phyloP scores from a whole-genome alignment of 169 alveolate genomes.

The Ichthyophthirius multifiliis region DNA sequence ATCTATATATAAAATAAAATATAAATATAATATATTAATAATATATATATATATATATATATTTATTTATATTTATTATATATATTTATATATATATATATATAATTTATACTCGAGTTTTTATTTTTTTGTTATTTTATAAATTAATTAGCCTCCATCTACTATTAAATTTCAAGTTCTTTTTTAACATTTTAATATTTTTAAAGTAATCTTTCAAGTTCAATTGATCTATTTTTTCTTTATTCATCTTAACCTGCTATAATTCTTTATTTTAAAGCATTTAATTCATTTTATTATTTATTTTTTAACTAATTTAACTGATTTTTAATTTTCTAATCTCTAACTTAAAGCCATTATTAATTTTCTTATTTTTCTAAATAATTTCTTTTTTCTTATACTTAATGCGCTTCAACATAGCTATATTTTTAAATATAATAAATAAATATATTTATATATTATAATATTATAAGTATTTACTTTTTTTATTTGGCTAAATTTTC shows the following conservation, averaged over 20 bases:
- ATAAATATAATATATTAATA: too few species aligned
- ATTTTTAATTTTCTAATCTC: neutral
- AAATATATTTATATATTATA: neutral
- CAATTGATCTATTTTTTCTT: conserved; percentile 20
- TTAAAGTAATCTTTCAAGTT: conserved; percentile 8
- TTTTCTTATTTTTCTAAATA: neutral
- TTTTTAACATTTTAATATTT: conserved; percentile 19
- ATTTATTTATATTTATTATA: too few species aligned
- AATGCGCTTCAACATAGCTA: conserved; percentile 17
- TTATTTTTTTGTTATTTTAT: too few species aligned
- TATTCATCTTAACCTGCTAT: conserved; percentile 13
- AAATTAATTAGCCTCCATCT: too few species aligned
- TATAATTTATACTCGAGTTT: too few species aligned
- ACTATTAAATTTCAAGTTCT: neutral
- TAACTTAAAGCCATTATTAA: neutral
- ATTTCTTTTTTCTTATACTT: neutral
- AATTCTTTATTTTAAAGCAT: conserved; percentile 11
- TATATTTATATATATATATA: too few species aligned
- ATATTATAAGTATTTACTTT: neutral
- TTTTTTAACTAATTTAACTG: neutral
- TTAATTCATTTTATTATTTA: conserved; percentile 5
- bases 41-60: too few species aligned
- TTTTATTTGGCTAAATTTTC: conserved; percentile 41
- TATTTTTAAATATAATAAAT: too few species aligned
- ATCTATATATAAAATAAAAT: too few species aligned